phyloP scores from a whole-genome alignment of 2,329 filamentous ascomycete species.

The Xylaria sp. region DNA sequence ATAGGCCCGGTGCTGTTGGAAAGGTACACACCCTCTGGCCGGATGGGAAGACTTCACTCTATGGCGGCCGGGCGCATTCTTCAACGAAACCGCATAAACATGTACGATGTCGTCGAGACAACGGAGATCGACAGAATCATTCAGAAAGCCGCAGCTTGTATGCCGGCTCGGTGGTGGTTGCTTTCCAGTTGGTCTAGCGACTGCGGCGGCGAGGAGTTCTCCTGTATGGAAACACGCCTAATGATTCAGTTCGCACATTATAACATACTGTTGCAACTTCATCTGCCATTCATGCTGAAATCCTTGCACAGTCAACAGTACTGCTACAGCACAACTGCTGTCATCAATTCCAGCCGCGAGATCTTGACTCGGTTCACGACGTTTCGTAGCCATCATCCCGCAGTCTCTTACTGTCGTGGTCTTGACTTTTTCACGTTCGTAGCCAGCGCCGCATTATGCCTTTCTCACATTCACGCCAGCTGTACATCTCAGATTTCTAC shows the following conservation, averaged over 20 bases:
- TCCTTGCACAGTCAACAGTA: conserved; percentile 42
- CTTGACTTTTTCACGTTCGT: conserved; percentile 57
- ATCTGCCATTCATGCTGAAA: conserved; percentile 58
- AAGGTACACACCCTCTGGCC: conserved; percentile 40
- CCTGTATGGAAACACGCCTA: conserved; percentile 52
- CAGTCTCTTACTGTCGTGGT: conserved; percentile 54
- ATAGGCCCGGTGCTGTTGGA: conserved; percentile 46
- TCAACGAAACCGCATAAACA: conserved; percentile 50
- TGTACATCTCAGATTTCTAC: conserved; percentile 32
- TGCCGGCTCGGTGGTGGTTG: conserved; percentile 59
- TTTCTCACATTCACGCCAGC: conserved; percentile 54
- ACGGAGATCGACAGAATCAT: conserved; percentile 54
- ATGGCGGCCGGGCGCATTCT: conserved; percentile 53
- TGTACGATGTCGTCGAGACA: conserved; percentile 46
- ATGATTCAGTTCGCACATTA: conserved; percentile 57
- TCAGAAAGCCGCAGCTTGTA: conserved; percentile 50
- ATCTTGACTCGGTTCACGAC: conserved; percentile 54
- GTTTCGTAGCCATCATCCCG: conserved; percentile 50
- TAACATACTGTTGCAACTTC: conserved; percentile 56
- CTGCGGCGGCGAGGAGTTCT: conserved; percentile 35
- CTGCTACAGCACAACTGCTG: conserved; percentile 55
- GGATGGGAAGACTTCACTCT: conserved; percentile 51
- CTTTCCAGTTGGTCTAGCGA: conserved; percentile 36
- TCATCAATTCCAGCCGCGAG: conserved; percentile 56
- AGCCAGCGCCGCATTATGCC: conserved; percentile 54